Evolutionary conservation across 345 rosid genomes (phyloP).

Genomic region (Combretum micranthum): DNA sequence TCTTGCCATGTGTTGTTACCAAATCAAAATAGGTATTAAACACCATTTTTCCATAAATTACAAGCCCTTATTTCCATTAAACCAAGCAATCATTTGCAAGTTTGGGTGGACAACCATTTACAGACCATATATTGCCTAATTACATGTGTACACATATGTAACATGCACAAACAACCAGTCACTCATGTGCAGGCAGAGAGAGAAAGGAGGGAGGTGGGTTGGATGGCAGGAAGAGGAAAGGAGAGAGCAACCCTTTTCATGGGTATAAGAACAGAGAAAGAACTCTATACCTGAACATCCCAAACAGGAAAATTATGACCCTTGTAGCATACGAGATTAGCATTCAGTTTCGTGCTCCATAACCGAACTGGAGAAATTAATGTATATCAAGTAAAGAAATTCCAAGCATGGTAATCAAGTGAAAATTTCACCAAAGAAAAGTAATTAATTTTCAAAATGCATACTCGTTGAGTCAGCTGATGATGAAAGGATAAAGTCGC

Average conservation of each 20-base stretch:
- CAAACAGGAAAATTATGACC: constrained; percentile 99
- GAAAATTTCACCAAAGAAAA: constrained; percentile 10
- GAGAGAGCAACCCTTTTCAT: not conserved
- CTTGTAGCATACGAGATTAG: constrained; percentile 96
- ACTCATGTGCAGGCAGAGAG: no score
- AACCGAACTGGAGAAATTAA: constrained; percentile 50
- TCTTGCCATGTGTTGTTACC: no score
- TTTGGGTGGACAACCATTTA: no score
- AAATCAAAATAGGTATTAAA: no score
- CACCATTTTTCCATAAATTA: no score
- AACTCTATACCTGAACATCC: constrained; percentile 79
- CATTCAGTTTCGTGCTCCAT: constrained; percentile 93
- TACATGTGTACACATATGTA: no score
- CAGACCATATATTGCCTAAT: no score
- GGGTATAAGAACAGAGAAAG: not conserved
- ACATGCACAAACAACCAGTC: no score
- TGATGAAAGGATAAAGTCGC: constrained; percentile 85
- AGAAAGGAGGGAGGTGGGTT: no score
- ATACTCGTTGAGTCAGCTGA: constrained; percentile 93
- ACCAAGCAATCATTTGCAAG: no score
- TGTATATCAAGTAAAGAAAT: constrained; percentile 12
- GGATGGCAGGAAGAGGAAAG: not conserved
- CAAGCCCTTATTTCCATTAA: no score
- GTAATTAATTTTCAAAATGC: constrained; percentile 4
- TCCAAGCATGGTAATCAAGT: constrained; percentile 92